Conservation (phyloP, 306 rosid species). For the Delonix regia region DNA sequence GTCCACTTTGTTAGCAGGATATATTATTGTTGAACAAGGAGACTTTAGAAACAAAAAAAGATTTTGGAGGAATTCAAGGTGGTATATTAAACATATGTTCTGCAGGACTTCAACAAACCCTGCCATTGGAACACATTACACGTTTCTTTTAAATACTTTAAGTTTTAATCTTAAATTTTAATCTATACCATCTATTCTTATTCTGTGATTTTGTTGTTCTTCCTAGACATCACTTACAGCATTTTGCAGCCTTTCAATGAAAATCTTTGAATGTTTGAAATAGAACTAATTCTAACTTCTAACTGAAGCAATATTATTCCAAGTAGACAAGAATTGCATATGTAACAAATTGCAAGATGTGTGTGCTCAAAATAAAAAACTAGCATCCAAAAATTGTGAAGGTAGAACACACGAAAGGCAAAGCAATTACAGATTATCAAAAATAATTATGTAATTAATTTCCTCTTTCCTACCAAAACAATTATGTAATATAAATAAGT, state of each 20-base stretch:
- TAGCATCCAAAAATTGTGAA: neutral
- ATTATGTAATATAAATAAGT: neutral
- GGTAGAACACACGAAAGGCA: neutral
- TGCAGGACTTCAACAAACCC: neutral
- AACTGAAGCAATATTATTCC: constrained; percentile 9
- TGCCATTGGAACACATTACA: neutral
- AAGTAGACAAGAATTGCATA: constrained; percentile 1
- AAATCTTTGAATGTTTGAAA: constrained; percentile 17
- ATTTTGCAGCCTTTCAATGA: constrained; percentile 12
- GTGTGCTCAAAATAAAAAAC: neutral
- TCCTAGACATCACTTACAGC: neutral
- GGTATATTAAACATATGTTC: constrained; percentile 4
- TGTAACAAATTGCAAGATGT: constrained; percentile 19
- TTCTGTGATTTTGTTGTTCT: neutral
- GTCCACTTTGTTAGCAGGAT: neutral
- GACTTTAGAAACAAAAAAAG: neutral
- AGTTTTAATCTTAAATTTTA: neutral
- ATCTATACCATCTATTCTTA: neutral
- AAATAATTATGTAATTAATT: too few species aligned
- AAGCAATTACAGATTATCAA: neutral
- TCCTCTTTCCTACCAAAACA: neutral
- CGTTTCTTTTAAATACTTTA: neutral
- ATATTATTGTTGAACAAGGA: constrained; percentile 3
- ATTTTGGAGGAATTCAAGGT: constrained; percentile 9
- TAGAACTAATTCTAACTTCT: neutral